Conservation (phyloP, 139 green algal genomes). For the Closterium sp. region DNA sequence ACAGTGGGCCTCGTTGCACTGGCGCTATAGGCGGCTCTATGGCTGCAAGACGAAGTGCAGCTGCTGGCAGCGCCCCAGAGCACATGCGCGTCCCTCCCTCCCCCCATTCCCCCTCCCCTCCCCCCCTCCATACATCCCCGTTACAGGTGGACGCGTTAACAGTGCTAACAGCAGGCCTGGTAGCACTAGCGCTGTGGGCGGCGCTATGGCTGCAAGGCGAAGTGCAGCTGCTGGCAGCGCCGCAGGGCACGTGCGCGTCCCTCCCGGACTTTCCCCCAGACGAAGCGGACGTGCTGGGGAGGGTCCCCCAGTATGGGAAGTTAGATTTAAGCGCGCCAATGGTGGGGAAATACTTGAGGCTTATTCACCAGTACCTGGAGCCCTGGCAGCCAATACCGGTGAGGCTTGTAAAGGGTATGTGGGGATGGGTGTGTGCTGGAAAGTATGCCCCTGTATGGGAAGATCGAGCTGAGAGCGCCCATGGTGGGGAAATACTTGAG, state of each 20-base stretch:
- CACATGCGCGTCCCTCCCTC: background rate
- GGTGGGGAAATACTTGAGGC: conserved; percentile 2
- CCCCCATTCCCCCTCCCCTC: too few relatives aligned
- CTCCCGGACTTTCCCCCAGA: background rate
- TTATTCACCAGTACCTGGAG: conserved; percentile 16
- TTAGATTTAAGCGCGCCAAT: background rate
- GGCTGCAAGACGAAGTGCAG: background rate
- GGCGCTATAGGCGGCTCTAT: background rate
- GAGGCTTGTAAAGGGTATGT: background rate
- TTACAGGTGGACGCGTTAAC: background rate
- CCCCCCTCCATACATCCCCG: too few relatives aligned
- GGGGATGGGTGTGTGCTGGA: too few relatives aligned
- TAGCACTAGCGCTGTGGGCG: background rate
- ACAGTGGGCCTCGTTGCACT: background rate
- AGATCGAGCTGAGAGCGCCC: background rate
- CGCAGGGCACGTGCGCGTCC: background rate
- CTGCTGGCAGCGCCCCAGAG: background rate
- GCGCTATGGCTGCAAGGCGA: background rate
- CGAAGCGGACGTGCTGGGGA: background rate
- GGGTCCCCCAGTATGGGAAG: background rate
- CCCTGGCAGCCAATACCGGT: conserved; percentile 23
- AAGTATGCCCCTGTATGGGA: too few relatives aligned
- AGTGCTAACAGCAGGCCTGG: background rate
- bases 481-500: conserved; percentile 6
- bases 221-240: background rate